phyloP scores from a whole-genome alignment of 176 grass and related monocot genomes.

The Hordeum marinum region DNA sequence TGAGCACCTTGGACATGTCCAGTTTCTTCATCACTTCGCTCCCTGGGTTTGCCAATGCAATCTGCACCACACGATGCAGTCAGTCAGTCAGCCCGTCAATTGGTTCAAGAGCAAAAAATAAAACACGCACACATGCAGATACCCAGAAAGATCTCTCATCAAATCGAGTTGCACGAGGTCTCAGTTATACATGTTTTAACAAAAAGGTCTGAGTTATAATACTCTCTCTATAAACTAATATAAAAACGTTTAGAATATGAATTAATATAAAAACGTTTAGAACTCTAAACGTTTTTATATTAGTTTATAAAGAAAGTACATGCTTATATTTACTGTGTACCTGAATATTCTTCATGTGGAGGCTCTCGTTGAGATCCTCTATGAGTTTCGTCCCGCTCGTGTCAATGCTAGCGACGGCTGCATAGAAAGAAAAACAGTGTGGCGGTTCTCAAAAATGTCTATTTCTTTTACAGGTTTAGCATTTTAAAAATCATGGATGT shows the following conservation, averaged over 20 bases:
- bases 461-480: too few species aligned
- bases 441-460: too few species aligned
- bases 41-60: conserved; percentile 64
- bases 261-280: too few species aligned
- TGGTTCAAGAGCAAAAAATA: background rate
- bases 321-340: conserved; percentile 6
- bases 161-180: too few species aligned
- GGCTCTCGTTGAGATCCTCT: conserved; percentile 49
- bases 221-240: too few species aligned
- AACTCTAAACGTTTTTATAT: too few species aligned
- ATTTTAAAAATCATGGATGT: too few species aligned
- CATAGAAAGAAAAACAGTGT: background rate
- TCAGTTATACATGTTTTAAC: too few species aligned
- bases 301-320: background rate
- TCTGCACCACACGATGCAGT: conserved; percentile 22
- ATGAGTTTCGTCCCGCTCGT: conserved; percentile 64
- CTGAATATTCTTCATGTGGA: conserved; percentile 49
- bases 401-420: conserved; percentile 71
- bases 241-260: too few species aligned
- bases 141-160: too few species aligned
- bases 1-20: conserved; percentile 53
- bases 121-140: too few species aligned
- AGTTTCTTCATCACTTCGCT: conserved; percentile 86
- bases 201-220: background rate
- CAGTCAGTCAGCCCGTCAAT: background rate